Conservation (phyloP, 148 eudicot species). For the Pharnaceum exiguum region DNA sequence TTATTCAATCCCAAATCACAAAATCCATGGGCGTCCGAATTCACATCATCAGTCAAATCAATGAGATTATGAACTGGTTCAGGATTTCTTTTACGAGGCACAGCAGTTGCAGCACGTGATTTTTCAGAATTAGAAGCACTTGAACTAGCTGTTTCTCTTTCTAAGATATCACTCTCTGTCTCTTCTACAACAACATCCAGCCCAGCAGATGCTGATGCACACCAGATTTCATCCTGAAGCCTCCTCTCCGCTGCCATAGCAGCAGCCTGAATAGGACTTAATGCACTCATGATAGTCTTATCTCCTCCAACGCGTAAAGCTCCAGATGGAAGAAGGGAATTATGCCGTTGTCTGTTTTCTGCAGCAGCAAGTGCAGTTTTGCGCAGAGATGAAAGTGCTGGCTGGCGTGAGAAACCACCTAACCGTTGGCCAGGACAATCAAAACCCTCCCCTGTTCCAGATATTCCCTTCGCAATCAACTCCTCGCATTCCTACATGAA, state of each 20-base stretch:
- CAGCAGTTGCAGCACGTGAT: constrained; percentile 10
- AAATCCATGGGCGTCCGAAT: constrained; percentile 5
- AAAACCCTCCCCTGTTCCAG: constrained; percentile 75
- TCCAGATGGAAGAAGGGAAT: constrained; percentile 67
- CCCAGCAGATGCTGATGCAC: constrained; percentile 47
- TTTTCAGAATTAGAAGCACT: constrained; percentile 11
- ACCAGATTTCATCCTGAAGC: constrained; percentile 87
- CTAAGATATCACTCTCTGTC: constrained; percentile 18
- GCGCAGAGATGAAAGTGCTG: constrained; percentile 62
- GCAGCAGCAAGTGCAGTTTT: constrained; percentile 63
- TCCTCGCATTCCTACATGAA: constrained; percentile 79
- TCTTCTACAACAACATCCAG: constrained; percentile 41
- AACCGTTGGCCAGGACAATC: constrained; percentile 83
- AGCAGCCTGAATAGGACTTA: constrained; percentile 92
- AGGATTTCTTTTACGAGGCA: constrained; percentile 43
- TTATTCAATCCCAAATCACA: constrained; percentile 6
- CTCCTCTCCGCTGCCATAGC: constrained; percentile 99
- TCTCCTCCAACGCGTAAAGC: constrained; percentile 89
- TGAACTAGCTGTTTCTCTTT: constrained; percentile 24
- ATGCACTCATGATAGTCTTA: constrained; percentile 59
- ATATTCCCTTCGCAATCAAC: constrained; percentile 69
- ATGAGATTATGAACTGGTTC: constrained; percentile 12
- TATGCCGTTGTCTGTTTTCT: constrained; percentile 56
- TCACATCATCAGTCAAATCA: constrained; percentile 13
- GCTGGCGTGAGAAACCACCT: constrained; percentile 68